Evolutionary conservation across 306 rosid species (phyloP).

Genomic region (Purshia tridentata): DNA sequence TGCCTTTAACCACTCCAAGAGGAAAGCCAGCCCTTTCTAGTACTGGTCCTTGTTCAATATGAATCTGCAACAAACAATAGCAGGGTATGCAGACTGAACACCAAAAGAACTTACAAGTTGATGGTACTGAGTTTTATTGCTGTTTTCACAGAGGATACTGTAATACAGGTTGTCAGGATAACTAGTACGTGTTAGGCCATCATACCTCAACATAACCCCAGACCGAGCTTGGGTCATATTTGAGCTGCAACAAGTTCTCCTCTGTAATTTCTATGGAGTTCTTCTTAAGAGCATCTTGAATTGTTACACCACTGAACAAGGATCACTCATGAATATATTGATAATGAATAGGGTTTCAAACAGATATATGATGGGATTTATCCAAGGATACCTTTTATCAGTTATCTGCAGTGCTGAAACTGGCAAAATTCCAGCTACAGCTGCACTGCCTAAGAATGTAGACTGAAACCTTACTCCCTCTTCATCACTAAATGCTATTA

Average conservation of each 20-base stretch:
- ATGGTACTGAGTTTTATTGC: not conserved
- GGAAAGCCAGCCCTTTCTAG: slow-evolving; percentile 83
- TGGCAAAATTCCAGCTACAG: slow-evolving; percentile 80
- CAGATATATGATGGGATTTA: slow-evolving; percentile 16
- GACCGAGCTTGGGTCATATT: slow-evolving; percentile 77
- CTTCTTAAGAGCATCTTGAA: slow-evolving; percentile 64
- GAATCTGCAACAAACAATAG: slow-evolving; percentile 55
- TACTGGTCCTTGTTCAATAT: slow-evolving; percentile 95
- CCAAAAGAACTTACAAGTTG: not conserved
- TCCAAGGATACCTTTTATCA: slow-evolving; percentile 69
- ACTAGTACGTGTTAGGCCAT: slow-evolving; percentile 9
- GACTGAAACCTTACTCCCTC: slow-evolving; percentile 96
- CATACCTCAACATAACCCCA: slow-evolving; percentile 94
- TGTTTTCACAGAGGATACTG: not conserved
- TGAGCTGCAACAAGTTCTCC: slow-evolving; percentile 60
- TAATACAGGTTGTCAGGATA: not conserved
- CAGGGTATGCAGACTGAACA: slow-evolving; percentile 8
- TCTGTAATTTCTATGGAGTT: slow-evolving; percentile 58
- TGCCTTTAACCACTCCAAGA: slow-evolving; percentile 87
- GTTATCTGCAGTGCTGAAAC: slow-evolving; percentile 55
- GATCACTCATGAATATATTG: slow-evolving; percentile 22
- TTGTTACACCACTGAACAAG: slow-evolving; percentile 52
- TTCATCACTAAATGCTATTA: slow-evolving; percentile 94
- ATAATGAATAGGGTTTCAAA: slow-evolving; percentile 4
- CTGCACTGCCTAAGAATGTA: slow-evolving; percentile 92